Conservation (phyloP, 225 moss, liverwort and hornwort genomes). For the Pseudoscleropodium purum region DNA sequence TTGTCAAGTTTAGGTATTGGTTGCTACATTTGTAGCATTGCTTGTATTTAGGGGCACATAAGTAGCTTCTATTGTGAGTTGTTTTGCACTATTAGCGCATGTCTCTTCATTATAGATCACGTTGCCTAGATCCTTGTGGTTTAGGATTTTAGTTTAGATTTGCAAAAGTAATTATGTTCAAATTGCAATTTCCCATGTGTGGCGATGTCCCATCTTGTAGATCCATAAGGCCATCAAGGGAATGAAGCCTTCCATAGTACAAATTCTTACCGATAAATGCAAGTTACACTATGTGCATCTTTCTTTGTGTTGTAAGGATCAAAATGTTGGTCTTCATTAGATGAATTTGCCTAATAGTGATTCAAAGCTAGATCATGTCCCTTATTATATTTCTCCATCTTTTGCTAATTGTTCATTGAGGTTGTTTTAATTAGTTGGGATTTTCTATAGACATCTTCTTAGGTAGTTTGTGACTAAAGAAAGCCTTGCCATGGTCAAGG, state of each 20-base stretch:
- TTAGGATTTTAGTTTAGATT: background rate
- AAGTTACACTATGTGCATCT: background rate
- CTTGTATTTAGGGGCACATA: background rate
- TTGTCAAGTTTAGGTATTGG: background rate
- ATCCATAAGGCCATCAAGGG: background rate
- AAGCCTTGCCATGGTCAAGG: background rate
- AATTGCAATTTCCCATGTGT: background rate
- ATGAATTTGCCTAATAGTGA: background rate
- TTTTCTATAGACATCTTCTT: background rate
- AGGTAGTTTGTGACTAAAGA: background rate
- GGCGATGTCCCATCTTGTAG: background rate
- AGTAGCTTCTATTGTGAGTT: background rate
- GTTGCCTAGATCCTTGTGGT: background rate
- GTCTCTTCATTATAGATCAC: background rate
- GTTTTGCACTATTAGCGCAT: background rate
- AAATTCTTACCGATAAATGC: background rate
- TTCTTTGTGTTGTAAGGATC: background rate
- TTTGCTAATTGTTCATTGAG: background rate
- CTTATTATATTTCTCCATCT: too few species aligned
- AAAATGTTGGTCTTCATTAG: background rate
- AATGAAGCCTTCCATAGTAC: background rate
- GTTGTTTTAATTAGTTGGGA: background rate
- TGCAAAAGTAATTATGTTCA: accelerated
- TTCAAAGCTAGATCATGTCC: too few species aligned
- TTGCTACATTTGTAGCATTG: too few species aligned